Conservation (phyloP, 2,329 filamentous ascomycete genomes). For the Trichophyton mentagrophytes region DNA sequence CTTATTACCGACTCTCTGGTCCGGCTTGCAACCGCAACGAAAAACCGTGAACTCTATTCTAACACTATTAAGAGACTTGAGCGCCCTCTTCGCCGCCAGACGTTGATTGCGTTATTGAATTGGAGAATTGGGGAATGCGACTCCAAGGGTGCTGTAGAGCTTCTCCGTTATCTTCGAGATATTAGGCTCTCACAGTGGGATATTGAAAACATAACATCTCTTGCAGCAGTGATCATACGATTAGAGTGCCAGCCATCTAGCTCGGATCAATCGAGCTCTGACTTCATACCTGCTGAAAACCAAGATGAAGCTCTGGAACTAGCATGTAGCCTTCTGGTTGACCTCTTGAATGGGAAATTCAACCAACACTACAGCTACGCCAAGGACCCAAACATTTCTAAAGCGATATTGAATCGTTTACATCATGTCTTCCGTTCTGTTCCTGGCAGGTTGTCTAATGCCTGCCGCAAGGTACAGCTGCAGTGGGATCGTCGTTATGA, state of each 20-base stretch:
- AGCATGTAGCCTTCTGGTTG: slow-evolving; percentile 23
- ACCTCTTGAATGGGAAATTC: slow-evolving; percentile 26
- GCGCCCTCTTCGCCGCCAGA: slow-evolving; percentile 25
- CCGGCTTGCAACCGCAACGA: slow-evolving; percentile 41
- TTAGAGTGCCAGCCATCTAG: slow-evolving; percentile 16
- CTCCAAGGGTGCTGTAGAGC: slow-evolving; percentile 23
- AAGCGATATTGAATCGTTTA: slow-evolving; percentile 20
- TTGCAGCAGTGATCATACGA: slow-evolving; percentile 31
- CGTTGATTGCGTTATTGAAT: slow-evolving; percentile 25
- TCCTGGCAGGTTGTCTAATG: slow-evolving; percentile 21
- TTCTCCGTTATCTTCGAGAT: slow-evolving; percentile 25
- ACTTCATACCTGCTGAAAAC: slow-evolving; percentile 6
- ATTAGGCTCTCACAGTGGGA: slow-evolving; percentile 26
- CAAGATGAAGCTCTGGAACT: slow-evolving; percentile 15
- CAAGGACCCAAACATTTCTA: background rate
- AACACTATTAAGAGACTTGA: slow-evolving; percentile 20
- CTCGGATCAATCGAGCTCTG: background rate
- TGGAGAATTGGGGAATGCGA: slow-evolving; percentile 23
- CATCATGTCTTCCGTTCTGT: slow-evolving; percentile 22
- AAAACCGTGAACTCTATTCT: slow-evolving; percentile 27
- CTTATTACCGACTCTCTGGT: slow-evolving; percentile 41
- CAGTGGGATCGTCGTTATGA: slow-evolving; percentile 13
- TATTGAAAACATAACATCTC: slow-evolving; percentile 24
- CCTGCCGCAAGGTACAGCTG: slow-evolving; percentile 17
- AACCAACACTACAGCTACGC: slow-evolving; percentile 15